Conservation (phyloP, 768 basidiomycete species). For the Trametopsis cervina region DNA sequence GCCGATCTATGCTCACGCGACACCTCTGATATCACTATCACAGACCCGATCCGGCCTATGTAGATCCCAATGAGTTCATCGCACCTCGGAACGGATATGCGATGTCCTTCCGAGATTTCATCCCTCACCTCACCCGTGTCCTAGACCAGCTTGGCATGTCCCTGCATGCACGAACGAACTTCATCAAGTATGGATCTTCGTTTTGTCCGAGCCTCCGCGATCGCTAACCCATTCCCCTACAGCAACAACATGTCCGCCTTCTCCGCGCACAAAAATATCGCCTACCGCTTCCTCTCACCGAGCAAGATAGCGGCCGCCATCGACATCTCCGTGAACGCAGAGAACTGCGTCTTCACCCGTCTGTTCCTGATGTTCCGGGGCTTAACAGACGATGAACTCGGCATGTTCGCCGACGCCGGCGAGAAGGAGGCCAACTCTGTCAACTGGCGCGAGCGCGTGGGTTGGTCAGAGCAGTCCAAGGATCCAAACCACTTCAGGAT, state of each 20-base stretch:
- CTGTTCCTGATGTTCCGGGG: constrained; percentile 86
- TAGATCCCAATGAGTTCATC: constrained; percentile 75
- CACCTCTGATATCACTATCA: constrained; percentile 4
- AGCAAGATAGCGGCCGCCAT: constrained; percentile 78
- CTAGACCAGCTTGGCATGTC: constrained; percentile 82
- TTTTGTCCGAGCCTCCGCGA: background rate
- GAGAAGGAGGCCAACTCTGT: constrained; percentile 80
- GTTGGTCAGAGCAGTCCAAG: constrained; percentile 78
- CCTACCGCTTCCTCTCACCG: constrained; percentile 82
- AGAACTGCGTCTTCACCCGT: constrained; percentile 76
- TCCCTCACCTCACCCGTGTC: constrained; percentile 76
- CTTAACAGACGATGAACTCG: constrained; percentile 71
- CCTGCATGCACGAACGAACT: constrained; percentile 71
- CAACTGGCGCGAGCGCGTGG: constrained; percentile 78
- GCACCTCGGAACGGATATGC: constrained; percentile 80
- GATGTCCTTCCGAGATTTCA: constrained; percentile 75
- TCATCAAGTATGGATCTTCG: constrained; percentile 58
- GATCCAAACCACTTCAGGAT: constrained; percentile 70
- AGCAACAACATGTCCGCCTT: constrained; percentile 77
- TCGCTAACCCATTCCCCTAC: constrained; percentile 7
- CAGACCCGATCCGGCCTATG: constrained; percentile 72
- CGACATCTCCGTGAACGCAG: constrained; percentile 77
- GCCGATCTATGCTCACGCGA: background rate
- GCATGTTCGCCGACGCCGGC: constrained; percentile 66
- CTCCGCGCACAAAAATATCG: constrained; percentile 76